Evolutionary conservation across 306 rosid species (phyloP), one percentile per base, ranked within the genome.

Genomic region (Lagenaria siceraria): DNA sequence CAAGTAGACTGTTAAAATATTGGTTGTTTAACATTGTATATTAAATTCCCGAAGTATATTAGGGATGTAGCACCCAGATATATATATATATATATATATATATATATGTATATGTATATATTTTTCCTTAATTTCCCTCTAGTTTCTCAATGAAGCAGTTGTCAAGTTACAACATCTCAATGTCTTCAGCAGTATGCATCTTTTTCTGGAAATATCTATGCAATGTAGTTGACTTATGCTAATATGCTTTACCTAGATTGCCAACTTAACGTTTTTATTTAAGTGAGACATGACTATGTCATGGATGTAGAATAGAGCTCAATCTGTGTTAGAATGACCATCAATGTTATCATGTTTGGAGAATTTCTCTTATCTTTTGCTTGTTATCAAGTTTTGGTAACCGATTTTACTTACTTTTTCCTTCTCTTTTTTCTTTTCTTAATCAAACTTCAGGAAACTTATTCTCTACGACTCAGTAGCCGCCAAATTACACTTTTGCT

Each of bases 401-500:
- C 75, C 78, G 42, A 31, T 0, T 56, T 64, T 71, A 40, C 71
- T 49, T 58, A 51, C 74, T 55, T 77, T 54, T 69, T 60, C 71
- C 78, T 60, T 74, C 48, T 74, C 31, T 60, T 8, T 78, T 43
- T 53, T 80, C 33, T 40, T 59, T 36, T 15, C 52, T 70, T 42
- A 84, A 69, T 69, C 74, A 66, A 77, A 77, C 78, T 77, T 78
- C 87, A 96, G 99, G 89, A 86, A 77, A 74, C 81, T 76, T 46
- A 60, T 78, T 54, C 85, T 81, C 87, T 96, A 69, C 90, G 86
- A 82, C 83, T 96, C 79, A 90, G 91, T 78, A 87, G 84, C 79
- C 93, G 81, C 84, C 99, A 96, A 80, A 89, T 96, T 80, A 82
- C 80, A 76, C 89, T 82, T 77, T 76, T 96, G 84, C 85, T 92